These are phyloP conservation scores for Tubosaeta brunneosetosa DNA, from an alignment of 768 basidiomycete genomes.

Conservation along the genomic window DNA sequence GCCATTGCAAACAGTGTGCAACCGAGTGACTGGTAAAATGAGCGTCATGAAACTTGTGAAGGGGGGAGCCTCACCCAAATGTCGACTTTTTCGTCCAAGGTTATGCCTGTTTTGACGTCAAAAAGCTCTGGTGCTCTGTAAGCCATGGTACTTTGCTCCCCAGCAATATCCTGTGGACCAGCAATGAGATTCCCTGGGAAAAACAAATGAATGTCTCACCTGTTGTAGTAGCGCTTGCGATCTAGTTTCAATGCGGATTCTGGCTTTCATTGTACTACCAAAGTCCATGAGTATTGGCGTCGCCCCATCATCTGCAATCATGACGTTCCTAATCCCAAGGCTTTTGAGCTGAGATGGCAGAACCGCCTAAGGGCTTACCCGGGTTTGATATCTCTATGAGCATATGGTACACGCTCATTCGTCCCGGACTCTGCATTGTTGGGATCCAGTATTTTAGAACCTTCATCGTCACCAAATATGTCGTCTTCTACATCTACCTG, in stretches of 20 bases:
- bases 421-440: slow-evolving; percentile 38
- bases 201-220: slow-evolving; percentile 36
- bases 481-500: slow-evolving; percentile 51
- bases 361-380: slow-evolving; percentile 51
- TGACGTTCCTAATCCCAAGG: slow-evolving; percentile 67
- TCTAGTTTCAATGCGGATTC: slow-evolving; percentile 75
- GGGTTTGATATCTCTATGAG: slow-evolving; percentile 95
- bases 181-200: neutral
- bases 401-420: slow-evolving; percentile 75
- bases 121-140: slow-evolving; percentile 97
- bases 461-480: slow-evolving; percentile 80
- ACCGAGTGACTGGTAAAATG: slow-evolving; percentile 73
- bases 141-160: slow-evolving; percentile 98
- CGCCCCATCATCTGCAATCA: slow-evolving; percentile 87
- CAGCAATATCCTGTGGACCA: slow-evolving; percentile 75
- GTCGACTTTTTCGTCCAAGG: slow-evolving; percentile 91
- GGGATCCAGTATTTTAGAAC: slow-evolving; percentile 42
- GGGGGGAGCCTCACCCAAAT: slow-evolving; percentile 68
- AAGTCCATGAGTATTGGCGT: slow-evolving; percentile 97
- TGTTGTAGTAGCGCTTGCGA: slow-evolving; percentile 88
- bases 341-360: slow-evolving; percentile 2
- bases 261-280: slow-evolving; percentile 84
- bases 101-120: slow-evolving; percentile 88
- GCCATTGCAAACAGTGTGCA: slow-evolving; percentile 94
- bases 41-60: neutral